phyloP scores from a whole-genome alignment of 2,329 filamentous ascomycete genomes.

The Xylaria sp. region DNA sequence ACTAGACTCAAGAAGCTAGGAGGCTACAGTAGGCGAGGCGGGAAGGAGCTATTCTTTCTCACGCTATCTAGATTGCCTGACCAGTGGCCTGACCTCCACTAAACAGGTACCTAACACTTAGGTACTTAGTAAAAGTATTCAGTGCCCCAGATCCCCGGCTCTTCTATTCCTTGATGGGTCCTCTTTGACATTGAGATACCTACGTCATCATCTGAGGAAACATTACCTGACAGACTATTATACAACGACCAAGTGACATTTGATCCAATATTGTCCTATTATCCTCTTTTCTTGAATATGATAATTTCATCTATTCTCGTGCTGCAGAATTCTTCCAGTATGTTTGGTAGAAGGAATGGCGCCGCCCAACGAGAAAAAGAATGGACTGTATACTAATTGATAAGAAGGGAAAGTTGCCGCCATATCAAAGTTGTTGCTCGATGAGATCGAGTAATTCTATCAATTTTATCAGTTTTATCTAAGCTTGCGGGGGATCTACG shows the following conservation, averaged over 20 bases:
- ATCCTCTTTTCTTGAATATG: not conserved
- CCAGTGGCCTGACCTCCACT: not conserved
- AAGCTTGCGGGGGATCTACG: slow-evolving; percentile 26
- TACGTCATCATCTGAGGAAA: not conserved
- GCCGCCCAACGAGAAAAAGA: not conserved
- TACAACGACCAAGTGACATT: not conserved
- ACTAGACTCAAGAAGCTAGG: not conserved
- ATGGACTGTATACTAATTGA: slow-evolving; percentile 2
- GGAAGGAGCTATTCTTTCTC: not conserved
- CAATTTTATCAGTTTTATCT: slow-evolving; percentile 13
- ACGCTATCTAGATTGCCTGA: not conserved
- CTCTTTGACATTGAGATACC: not conserved
- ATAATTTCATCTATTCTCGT: not conserved
- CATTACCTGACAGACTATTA: not conserved
- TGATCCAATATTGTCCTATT: not conserved
- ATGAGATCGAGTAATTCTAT: slow-evolving; percentile 48
- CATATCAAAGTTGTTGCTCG: slow-evolving; percentile 45
- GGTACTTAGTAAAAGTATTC: too few relatives aligned
- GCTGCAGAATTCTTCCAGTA: not conserved
- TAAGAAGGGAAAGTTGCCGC: slow-evolving; percentile 4
- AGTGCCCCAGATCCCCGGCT: not conserved
- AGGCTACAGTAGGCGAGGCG: not conserved
- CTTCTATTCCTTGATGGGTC: too few relatives aligned
- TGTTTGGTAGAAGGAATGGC: not conserved
- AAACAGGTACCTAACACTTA: not conserved